Percentiles rank a stretch among this genome's conserved stretches.
These are phyloP conservation scores for Brettanomyces naardenensis DNA, from an alignment of 805 yeast genomes.

Conservation along the genomic window DNA sequence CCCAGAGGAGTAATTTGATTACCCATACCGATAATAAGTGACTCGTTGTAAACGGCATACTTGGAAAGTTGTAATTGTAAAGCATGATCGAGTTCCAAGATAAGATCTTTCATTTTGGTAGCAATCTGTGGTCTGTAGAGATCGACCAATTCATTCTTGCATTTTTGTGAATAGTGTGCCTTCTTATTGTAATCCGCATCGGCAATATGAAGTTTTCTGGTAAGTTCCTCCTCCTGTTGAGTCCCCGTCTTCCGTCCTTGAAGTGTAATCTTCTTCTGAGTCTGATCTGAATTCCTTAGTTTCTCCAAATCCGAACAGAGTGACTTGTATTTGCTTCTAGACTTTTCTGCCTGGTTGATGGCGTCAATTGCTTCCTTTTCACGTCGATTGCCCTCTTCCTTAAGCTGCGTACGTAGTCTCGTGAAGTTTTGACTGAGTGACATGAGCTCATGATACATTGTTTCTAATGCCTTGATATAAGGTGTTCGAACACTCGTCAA, in stretches of 20 bases:
- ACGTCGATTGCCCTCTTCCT: conserved; percentile 73
- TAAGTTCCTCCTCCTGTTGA: conserved; percentile 87
- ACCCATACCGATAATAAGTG: conserved; percentile 75
- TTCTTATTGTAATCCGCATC: conserved; percentile 80
- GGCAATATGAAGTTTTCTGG: conserved; percentile 70
- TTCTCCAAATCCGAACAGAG: conserved; percentile 84
- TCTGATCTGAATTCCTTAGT: conserved; percentile 68
- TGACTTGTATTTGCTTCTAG: conserved; percentile 67
- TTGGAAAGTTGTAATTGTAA: conserved; percentile 82
- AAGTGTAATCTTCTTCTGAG: conserved; percentile 73
- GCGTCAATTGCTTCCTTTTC: conserved; percentile 85
- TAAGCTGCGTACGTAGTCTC: conserved; percentile 63
- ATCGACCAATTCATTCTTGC: conserved; percentile 64
- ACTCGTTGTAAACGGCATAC: conserved; percentile 82
- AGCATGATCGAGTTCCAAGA: conserved; percentile 85
- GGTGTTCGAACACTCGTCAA: conserved; percentile 63
- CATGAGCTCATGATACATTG: conserved; percentile 77
- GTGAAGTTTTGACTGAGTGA: conserved; percentile 66
- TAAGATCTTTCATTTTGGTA: conserved; percentile 62
- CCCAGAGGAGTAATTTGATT: conserved; percentile 71
- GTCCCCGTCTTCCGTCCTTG: conserved; percentile 72
- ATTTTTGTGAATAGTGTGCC: conserved; percentile 63
- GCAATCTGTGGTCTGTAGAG: conserved; percentile 73
- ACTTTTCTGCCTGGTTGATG: conserved; percentile 79
- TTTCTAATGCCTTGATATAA: conserved; percentile 70